phyloP scores from a whole-genome alignment of 179 eudicot species.

The Gypsophila paniculata region DNA sequence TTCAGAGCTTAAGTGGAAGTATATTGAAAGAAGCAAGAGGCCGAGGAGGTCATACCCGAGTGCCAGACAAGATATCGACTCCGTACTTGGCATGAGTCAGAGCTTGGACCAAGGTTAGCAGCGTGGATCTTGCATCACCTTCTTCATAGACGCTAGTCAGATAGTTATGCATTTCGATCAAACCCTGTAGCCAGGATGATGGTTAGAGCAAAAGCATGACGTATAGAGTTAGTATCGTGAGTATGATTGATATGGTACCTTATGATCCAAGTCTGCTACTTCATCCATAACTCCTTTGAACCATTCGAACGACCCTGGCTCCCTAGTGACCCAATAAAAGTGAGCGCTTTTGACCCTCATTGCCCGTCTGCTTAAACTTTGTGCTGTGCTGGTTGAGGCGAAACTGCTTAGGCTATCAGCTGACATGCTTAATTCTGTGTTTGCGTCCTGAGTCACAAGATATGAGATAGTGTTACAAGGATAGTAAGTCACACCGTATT shows the following conservation, averaged over 20 bases:
- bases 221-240: neutral
- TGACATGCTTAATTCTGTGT: conserved; percentile 64
- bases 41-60: conserved; percentile 52
- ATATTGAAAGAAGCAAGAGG: neutral
- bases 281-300: conserved; percentile 92
- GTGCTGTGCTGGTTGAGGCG: conserved; percentile 52
- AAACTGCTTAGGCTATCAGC: conserved; percentile 73
- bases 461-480: conserved; percentile 1
- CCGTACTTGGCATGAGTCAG: conserved; percentile 91
- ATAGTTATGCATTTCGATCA: conserved; percentile 93
- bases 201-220: neutral
- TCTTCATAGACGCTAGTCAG: conserved; percentile 96
- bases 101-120: conserved; percentile 91
- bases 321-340: conserved; percentile 92
- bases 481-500: neutral
- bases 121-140: conserved; percentile 90
- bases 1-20: neutral
- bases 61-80: conserved; percentile 91
- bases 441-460: conserved; percentile 50
- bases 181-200: conserved; percentile 45
- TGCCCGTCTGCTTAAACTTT: conserved; percentile 49
- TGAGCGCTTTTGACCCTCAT: conserved; percentile 64
- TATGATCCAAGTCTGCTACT: conserved; percentile 82
- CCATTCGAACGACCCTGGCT: conserved; percentile 86
- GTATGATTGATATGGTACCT: conserved; percentile 35